Conservation (phyloP, 1,139 yeast species). For the Hansenula lynferdii region DNA sequence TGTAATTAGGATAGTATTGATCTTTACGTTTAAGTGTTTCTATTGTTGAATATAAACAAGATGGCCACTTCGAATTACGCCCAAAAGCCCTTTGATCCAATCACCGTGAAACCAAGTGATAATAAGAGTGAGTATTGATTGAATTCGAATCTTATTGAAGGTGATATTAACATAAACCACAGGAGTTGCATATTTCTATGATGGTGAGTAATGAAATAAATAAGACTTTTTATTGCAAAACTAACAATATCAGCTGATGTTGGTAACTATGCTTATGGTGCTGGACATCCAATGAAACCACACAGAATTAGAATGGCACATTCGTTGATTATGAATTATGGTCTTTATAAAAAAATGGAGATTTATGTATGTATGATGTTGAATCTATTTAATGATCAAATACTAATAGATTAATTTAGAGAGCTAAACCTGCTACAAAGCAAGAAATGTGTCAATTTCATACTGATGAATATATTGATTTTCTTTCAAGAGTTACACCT, state of each 20-base stretch:
- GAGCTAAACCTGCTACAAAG: constrained; percentile 97
- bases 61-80: constrained; percentile 21
- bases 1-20: too few species aligned
- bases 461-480: constrained; percentile 95
- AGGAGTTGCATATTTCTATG: constrained; percentile 63
- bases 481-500: constrained; percentile 88
- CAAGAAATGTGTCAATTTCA: constrained; percentile 99
- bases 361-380: constrained; percentile 43
- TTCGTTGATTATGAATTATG: constrained; percentile 94
- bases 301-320: constrained; percentile 99
- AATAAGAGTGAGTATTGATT: constrained; percentile 42
- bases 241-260: constrained; percentile 55
- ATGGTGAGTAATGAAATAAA: constrained; percentile 25
- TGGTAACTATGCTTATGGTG: constrained; percentile 96
- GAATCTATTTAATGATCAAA: background rate
- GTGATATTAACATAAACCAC: constrained; percentile 6
- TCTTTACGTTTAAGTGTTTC: too few species aligned
- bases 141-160: constrained; percentile 3
- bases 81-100: constrained; percentile 53
- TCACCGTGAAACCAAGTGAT: constrained; percentile 49
- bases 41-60: background rate
- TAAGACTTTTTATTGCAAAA: background rate
- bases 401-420: constrained; percentile 15
- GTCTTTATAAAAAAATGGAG: constrained; percentile 95
- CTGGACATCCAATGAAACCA: constrained; percentile 99